Percentiles rank a stretch among this genome's conserved stretches.
These are phyloP conservation scores for Penicillium nucicola DNA, from an alignment of 495 filamentous ascomycete species.

Conservation along the genomic window DNA sequence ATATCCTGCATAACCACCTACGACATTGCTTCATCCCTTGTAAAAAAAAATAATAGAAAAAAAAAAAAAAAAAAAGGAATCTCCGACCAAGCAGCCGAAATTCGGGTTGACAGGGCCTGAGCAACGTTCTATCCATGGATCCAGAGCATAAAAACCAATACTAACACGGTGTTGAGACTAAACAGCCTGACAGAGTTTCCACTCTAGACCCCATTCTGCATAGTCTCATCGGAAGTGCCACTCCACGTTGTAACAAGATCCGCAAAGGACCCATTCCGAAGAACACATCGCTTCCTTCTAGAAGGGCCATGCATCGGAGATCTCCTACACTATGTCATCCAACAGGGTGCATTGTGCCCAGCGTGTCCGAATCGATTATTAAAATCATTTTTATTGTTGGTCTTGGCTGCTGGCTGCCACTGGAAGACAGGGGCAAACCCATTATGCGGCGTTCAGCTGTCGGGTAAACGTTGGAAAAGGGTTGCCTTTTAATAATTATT, in stretches of 20 bases:
- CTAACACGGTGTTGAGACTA: not conserved
- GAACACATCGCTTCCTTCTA: not conserved
- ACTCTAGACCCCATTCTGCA: not conserved
- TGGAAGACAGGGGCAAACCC: not conserved
- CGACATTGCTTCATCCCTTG: not conserved
- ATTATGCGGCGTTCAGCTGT: not conserved
- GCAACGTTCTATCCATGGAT: not conserved
- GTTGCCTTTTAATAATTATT: constrained; percentile 1
- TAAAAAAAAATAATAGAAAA: too few relatives aligned
- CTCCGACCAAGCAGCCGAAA: not conserved
- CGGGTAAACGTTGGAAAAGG: not conserved
- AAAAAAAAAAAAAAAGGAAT: too few relatives aligned
- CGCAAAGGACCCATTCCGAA: not conserved
- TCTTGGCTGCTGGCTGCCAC: not conserved
- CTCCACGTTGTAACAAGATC: not conserved
- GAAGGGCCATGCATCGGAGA: constrained; percentile 5
- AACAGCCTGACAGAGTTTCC: not conserved
- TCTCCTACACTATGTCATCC: not conserved
- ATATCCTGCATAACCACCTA: too few relatives aligned
- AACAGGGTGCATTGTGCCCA: not conserved
- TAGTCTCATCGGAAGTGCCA: not conserved
- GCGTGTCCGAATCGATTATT: not conserved
- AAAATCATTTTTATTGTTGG: not conserved
- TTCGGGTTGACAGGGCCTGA: not conserved
- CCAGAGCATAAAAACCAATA: not conserved